phyloP scores from a whole-genome alignment of 495 filamentous ascomycete species.

The Tuber indicum region DNA sequence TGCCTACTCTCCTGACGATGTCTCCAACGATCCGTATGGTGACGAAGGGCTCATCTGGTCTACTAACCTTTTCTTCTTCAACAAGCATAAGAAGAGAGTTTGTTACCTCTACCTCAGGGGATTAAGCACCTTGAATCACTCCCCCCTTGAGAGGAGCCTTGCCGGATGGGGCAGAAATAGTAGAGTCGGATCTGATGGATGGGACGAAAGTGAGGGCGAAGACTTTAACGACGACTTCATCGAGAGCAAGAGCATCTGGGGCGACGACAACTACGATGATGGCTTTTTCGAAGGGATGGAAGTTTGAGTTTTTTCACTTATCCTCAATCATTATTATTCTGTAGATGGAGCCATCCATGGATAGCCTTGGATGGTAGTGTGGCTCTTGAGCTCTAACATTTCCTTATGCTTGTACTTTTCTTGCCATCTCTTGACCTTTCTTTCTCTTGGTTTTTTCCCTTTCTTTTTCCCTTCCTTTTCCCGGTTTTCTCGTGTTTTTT shows the following conservation, averaged over 20 bases:
- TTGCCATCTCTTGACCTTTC: background rate
- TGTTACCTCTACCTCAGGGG: constrained; percentile 87
- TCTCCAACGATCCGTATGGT: constrained; percentile 67
- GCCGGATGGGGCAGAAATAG: constrained; percentile 21
- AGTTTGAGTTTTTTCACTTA: constrained; percentile 15
- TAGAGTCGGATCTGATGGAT: constrained; percentile 18
- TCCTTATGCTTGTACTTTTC: background rate
- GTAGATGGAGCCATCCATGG: background rate
- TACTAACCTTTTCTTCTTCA: constrained; percentile 95
- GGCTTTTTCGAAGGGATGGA: constrained; percentile 32
- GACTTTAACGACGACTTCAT: constrained; percentile 43
- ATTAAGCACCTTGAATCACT: constrained; percentile 71
- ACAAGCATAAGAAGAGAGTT: constrained; percentile 84
- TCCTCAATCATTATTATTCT: background rate
- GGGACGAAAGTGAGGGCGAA: constrained; percentile 41
- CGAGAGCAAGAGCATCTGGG: constrained; percentile 48
- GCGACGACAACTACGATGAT: constrained; percentile 45
- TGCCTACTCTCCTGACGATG: constrained; percentile 69
- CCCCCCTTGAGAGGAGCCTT: constrained; percentile 47
- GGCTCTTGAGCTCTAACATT: background rate
- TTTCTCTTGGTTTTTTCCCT: background rate
- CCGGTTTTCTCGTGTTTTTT: background rate
- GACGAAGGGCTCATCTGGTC: constrained; percentile 93
- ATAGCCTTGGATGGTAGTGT: background rate
- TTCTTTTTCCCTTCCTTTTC: background rate